Evolutionary conservation across 257 asterid species (phyloP), one percentile per base, ranked within the genome.

Genomic region (Solanum acaule): DNA sequence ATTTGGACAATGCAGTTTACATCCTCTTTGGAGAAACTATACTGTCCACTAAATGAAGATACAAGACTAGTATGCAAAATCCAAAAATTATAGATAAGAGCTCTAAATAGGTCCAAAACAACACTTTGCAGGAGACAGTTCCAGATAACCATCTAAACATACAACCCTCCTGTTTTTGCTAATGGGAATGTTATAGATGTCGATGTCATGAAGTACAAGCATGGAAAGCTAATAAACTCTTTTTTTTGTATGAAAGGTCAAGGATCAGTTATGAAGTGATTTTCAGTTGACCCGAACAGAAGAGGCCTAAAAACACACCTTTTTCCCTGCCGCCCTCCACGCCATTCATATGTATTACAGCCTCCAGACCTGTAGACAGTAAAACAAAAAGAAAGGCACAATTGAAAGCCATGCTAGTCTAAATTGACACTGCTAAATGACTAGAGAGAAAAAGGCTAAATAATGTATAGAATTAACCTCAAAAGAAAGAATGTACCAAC

Each of bases 291-390:
- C 49, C 18, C 29, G 77, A 61, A 81, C 34, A 84, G 63, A 72
- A 27, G 25, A 35, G 27, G 29, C 72, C 40, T 63, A 14, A 40
- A 49, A 88, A 29, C 91, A 10, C 31, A 94, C 99, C 99, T 93
- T 95, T 90, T 90, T 91, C 59, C 92, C 95, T 16, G 91, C 88
- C 49, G 91, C 93, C 83, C 95, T 93, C 97, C 93, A 95, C 90
- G 98, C 98, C 99, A 96, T 96, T 93, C 85, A 92, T 76, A 91
- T 83, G 87, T 37, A 84, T 76, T 86, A 70, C 84, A 88, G 84
- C 86, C 68, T 86, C 89, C 83, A 75, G 79, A 71, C 89, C 90
- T 87, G 87, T 90, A 86, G 59, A 67, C 67, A 87, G 76, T 61
- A 34, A 86, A 23, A 81, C 86, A 49, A 81, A 81, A 81, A 29